Evolutionary conservation across 129 eudicot genomes (phyloP).

Genomic region (Rutidosis leptorrhynchoides): DNA sequence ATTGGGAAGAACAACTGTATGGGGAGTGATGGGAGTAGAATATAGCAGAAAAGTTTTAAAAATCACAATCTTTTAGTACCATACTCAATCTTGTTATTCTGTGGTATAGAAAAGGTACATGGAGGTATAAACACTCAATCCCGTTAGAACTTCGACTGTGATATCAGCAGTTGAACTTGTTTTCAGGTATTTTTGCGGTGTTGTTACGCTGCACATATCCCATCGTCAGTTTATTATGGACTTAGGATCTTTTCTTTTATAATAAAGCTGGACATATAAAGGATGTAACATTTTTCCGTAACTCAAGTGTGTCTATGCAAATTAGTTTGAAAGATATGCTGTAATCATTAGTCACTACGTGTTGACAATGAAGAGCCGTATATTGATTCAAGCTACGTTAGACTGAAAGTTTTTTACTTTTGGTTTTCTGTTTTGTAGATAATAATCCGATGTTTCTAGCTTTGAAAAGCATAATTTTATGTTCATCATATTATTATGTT

Average conservation of each 20-base stretch:
- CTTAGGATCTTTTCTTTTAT: background rate
- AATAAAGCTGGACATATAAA: background rate
- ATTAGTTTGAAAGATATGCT: background rate
- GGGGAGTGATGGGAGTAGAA: too few relatives aligned
- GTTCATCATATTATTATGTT: constrained; percentile 1
- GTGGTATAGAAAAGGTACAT: too few relatives aligned
- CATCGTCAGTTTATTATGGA: background rate
- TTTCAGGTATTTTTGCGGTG: too few relatives aligned
- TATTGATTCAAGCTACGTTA: background rate
- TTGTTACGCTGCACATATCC: too few relatives aligned
- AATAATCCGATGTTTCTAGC: background rate
- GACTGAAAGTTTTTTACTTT: background rate
- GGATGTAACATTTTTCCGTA: background rate
- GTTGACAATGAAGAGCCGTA: background rate
- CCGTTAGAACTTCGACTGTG: too few relatives aligned
- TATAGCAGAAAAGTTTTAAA: too few relatives aligned
- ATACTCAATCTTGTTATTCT: too few relatives aligned
- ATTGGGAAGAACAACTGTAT: too few relatives aligned
- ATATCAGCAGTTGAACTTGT: too few relatives aligned
- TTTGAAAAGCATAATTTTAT: background rate
- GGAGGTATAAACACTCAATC: too few relatives aligned
- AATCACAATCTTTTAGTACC: too few relatives aligned
- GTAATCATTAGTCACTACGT: background rate
- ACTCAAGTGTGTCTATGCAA: background rate
- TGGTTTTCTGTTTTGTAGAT: background rate